phyloP scores from a whole-genome alignment of 345 rosid genomes.

The Orychophragmus violaceus region DNA sequence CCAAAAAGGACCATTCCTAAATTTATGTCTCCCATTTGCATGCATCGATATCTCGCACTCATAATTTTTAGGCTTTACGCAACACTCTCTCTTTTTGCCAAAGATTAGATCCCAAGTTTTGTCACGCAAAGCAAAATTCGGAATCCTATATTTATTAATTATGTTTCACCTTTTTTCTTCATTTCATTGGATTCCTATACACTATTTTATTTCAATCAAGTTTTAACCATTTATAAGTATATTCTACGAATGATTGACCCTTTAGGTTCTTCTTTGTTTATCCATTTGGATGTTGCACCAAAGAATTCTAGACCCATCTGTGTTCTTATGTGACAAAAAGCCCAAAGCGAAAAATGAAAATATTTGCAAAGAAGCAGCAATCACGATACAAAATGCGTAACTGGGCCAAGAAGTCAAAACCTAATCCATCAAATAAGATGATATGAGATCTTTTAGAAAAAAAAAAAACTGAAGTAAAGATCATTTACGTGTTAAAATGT shows the following conservation, averaged over 20 bases:
- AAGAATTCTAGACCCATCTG: too few relatives aligned
- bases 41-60: constrained; percentile 29
- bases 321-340: too few relatives aligned
- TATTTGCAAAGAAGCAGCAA: too few relatives aligned
- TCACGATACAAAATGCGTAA: too few relatives aligned
- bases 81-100: constrained; percentile 31
- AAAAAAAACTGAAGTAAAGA: background rate
- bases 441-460: background rate
- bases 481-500: background rate
- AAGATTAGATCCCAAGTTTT: constrained; percentile 25
- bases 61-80: constrained; percentile 26
- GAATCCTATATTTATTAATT: constrained; percentile 2
- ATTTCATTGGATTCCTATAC: constrained; percentile 15
- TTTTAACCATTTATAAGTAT: background rate
- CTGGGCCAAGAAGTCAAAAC: background rate
- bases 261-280: background rate
- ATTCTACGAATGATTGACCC: background rate
- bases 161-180: constrained; percentile 2
- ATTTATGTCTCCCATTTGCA: constrained; percentile 25
- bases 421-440: background rate
- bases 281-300: background rate
- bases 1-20: constrained; percentile 26
- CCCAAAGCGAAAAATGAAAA: too few relatives aligned
- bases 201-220: background rate
- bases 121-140: constrained; percentile 15